Evolutionary conservation across 176 grass and related monocot genomes (phyloP).

Genomic region (Cenchrus purpureus): DNA sequence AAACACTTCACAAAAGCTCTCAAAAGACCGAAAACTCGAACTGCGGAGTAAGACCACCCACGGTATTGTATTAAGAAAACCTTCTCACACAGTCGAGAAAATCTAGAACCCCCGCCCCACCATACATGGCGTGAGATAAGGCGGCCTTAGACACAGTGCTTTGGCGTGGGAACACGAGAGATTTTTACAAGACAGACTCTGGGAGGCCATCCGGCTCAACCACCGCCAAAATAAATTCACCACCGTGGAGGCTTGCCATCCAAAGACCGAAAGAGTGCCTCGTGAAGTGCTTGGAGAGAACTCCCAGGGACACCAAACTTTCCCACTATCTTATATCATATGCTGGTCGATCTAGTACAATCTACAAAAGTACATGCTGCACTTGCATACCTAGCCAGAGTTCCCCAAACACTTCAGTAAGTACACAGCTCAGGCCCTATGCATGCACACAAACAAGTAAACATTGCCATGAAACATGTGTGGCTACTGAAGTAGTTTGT

Average conservation of each 20-base stretch:
- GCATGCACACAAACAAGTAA: background rate
- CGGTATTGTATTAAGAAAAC: no score
- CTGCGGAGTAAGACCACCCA: no score
- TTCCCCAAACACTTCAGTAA: slow-evolving; percentile 54
- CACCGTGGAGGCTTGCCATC: no score
- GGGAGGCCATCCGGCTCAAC: no score
- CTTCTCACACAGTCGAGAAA: no score
- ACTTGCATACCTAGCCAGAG: background rate
- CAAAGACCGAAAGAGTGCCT: background rate
- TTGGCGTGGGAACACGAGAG: no score
- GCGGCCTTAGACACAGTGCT: no score
- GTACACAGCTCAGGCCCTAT: background rate
- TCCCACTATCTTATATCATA: background rate
- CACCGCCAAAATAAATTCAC: no score
- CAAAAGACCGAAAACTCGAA: background rate
- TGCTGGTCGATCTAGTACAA: background rate
- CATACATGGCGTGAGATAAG: no score
- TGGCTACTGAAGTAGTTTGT: slow-evolving; percentile 46
- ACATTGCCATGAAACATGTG: slow-evolving; percentile 16
- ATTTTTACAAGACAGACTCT: no score
- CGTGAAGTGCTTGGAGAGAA: slow-evolving; percentile 60
- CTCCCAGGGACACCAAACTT: slow-evolving; percentile 46
- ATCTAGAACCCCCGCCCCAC: no score
- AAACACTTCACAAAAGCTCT: slow-evolving; percentile 51
- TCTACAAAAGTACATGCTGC: slow-evolving; percentile 3